Evolutionary conservation across 2,329 filamentous ascomycete species (phyloP).

Genomic region (Domatiomyces catenatus): DNA sequence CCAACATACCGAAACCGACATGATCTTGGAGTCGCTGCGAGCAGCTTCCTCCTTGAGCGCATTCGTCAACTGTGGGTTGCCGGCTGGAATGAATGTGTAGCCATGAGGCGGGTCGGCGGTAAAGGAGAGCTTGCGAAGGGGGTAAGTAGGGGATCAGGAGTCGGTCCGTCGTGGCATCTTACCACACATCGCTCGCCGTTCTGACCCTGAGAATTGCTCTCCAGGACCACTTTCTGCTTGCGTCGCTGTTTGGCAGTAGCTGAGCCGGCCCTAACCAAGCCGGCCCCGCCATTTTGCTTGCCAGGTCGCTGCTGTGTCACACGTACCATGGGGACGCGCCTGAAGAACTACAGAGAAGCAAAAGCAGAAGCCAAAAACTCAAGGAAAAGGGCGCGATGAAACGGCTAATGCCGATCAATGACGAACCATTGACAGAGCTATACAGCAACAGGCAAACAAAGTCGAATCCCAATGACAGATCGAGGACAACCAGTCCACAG

Average conservation of each 20-base stretch:
- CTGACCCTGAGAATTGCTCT: conserved; percentile 43
- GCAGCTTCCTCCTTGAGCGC: conserved; percentile 46
- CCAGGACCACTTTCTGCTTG: conserved; percentile 43
- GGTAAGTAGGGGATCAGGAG: conserved; percentile 7
- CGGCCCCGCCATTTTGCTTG: background rate
- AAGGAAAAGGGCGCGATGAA: conserved; percentile 1
- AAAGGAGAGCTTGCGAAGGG: conserved; percentile 35
- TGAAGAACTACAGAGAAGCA: conserved; percentile 1
- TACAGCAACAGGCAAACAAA: conserved; percentile 2
- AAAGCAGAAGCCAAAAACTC: background rate
- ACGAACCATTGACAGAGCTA: background rate
- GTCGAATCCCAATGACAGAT: background rate
- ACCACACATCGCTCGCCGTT: conserved; percentile 42
- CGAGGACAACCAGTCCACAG: background rate
- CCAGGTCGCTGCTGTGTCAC: conserved; percentile 1
- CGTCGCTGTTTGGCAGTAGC: conserved; percentile 20
- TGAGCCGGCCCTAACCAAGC: conserved; percentile 8
- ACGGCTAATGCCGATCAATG: background rate
- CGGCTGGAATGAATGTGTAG: conserved; percentile 47
- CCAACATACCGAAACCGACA: conserved; percentile 44
- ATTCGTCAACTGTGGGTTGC: conserved; percentile 43
- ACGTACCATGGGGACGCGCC: conserved; percentile 1
- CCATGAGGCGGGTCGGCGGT: conserved; percentile 39
- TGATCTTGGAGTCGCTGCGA: conserved; percentile 37
- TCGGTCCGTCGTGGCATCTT: conserved; percentile 17